Conservation (phyloP, 2,329 filamentous ascomycete species). For the Scedosporium boydii region DNA sequence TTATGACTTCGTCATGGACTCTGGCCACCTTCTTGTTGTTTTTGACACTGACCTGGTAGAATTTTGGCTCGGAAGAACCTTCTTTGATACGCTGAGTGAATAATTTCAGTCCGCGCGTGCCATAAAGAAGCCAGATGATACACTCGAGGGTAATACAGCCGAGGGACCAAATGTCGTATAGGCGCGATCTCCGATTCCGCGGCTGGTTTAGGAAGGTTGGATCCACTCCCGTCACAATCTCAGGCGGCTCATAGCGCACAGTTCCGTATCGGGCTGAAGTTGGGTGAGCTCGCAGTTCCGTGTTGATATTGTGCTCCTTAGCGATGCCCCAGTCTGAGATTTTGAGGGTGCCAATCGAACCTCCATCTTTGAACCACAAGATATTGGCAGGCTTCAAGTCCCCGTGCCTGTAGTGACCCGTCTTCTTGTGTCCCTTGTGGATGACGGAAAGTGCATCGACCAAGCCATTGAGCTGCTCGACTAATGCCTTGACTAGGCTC, state of each 20-base stretch:
- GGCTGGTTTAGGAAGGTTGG: too few relatives aligned
- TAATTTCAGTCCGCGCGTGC: constrained; percentile 7
- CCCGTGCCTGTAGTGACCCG: constrained; percentile 2
- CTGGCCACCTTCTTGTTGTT: too few relatives aligned
- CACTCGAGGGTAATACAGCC: constrained; percentile 20
- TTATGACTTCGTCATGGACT: too few relatives aligned
- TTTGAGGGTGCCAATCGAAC: background rate
- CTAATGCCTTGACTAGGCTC: too few relatives aligned
- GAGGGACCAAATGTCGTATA: constrained; percentile 21
- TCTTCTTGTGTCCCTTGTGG: background rate
- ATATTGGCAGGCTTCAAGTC: constrained; percentile 9
- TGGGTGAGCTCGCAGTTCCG: background rate
- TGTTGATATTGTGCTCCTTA: too few relatives aligned
- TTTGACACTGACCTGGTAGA: too few relatives aligned
- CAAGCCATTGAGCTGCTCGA: background rate
- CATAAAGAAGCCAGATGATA: constrained; percentile 18
- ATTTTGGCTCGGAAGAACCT: too few relatives aligned
- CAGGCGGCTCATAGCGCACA: background rate
- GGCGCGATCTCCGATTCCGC: constrained; percentile 11
- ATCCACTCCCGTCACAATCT: background rate
- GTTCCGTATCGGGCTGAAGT: background rate
- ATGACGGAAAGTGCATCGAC: background rate
- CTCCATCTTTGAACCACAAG: constrained; percentile 5
- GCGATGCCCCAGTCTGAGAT: constrained; percentile 7
- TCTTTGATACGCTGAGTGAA: background rate